Base-by-base conservation (phyloP, 352 stramenopile species). In the Phytophthora hybrid region DNA sequence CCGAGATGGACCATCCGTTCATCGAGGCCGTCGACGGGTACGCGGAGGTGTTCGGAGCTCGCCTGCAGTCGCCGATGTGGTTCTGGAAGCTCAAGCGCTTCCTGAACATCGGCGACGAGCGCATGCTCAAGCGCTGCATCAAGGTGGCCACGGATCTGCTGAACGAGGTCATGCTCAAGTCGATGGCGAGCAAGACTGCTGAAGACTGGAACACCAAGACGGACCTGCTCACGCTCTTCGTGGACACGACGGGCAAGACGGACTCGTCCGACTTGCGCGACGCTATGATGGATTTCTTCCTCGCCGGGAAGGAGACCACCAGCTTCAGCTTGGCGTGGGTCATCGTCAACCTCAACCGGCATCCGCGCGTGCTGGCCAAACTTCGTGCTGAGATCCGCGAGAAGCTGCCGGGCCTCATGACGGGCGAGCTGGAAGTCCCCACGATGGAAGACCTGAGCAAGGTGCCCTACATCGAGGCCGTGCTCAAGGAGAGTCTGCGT, bases 231-330 rank as follows among this genome's bases (percentile, higher is more conserved):
- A 82, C 80, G 63, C 71, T 87, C 5, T 90, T 81, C 39, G 60
- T 89, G 11, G 81, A 75, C 51, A 73, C 73, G 51, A 76, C 83
- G 16, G 74, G 77, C 11, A 77, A 67, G 18, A 74, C 77, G 52
- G 69, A 76, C 29, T 66, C 74, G 2, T 79, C 78, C 21, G 78
- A 84, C 18, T 58, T 92, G 37, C 79, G 83, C 44, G 82, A 93
- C 55, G 77, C 90, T 14, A 76, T 92, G 44, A 81, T 93, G 56
- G 90, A 87, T 52, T 91, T 93, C 64, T 76, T 93, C 51, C 54
- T 92, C 31, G 87, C 82, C 49, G 87, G 85, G 18, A 77, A 84
- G 23, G 85, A 91, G 69, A 91, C 85, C 8, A 93, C 86, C 18
- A 80, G 83, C 23, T 84, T 78, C 59, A 85, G 80, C 14, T 55